Conservation (phyloP, 345 rosid genomes). For the Hibiscus mutabilis region DNA sequence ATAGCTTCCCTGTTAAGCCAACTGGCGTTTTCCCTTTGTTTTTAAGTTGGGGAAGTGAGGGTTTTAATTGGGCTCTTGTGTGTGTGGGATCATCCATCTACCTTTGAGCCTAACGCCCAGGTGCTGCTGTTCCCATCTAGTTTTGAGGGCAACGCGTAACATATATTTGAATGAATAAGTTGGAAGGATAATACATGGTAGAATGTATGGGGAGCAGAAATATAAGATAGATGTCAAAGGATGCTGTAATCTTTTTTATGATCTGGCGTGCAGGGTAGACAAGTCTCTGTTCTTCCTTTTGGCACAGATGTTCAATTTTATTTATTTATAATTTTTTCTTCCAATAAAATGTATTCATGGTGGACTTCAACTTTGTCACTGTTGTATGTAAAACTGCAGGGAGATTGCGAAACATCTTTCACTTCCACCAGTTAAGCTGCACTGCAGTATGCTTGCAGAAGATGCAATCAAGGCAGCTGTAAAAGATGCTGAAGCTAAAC, state of each 20-base stretch:
- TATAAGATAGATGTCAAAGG: neutral
- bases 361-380: neutral
- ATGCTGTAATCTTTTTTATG: neutral
- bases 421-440: constrained; percentile 98
- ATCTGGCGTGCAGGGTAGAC: no score
- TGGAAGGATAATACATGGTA: neutral
- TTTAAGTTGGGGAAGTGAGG: neutral
- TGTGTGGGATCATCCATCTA: neutral
- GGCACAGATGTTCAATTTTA: neutral
- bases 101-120: neutral
- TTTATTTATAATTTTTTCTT: neutral
- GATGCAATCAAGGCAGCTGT: constrained; percentile 99
- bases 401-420: constrained; percentile 95
- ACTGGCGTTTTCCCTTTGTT: no score
- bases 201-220: neutral
- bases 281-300: neutral
- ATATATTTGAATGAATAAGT: neutral
- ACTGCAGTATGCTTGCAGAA: constrained; percentile 99
- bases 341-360: neutral
- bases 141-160: neutral
- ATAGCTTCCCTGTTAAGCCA: no score
- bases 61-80: neutral
- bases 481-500: constrained; percentile 74
- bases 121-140: neutral
- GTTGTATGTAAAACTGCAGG: constrained; percentile 27